Percentiles rank a stretch among this genome's conserved stretches.
phyloP scores from a whole-genome alignment of 495 filamentous ascomycete genomes.

The Hypoxylon intermedium region DNA sequence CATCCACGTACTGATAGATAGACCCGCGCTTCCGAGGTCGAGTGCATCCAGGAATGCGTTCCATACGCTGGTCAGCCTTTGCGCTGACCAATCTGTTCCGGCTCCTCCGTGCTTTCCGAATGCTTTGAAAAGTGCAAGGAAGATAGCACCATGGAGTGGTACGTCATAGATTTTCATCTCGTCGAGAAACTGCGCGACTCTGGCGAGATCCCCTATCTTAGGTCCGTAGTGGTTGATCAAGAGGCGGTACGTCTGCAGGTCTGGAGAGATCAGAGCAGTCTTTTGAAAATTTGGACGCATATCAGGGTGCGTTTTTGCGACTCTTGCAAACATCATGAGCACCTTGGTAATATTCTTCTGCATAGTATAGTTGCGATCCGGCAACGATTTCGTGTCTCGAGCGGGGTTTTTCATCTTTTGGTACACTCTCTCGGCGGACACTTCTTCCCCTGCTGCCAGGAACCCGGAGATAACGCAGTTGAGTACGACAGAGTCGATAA shows the following conservation, averaged over 20 bases:
- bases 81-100: constrained; percentile 69
- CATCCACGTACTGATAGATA: constrained; percentile 59
- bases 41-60: constrained; percentile 51
- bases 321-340: constrained; percentile 59
- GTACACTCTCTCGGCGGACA: constrained; percentile 79
- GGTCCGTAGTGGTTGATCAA: constrained; percentile 64
- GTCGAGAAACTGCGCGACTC: constrained; percentile 62
- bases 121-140: constrained; percentile 73
- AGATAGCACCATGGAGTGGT: constrained; percentile 66
- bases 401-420: constrained; percentile 76
- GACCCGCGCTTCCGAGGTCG: constrained; percentile 43
- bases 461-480: constrained; percentile 85
- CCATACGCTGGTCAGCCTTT: constrained; percentile 61
- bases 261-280: constrained; percentile 63
- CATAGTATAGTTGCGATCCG: constrained; percentile 50
- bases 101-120: constrained; percentile 74
- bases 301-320: constrained; percentile 49
- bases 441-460: constrained; percentile 71
- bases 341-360: constrained; percentile 63
- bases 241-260: constrained; percentile 69
- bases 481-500: constrained; percentile 85
- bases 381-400: constrained; percentile 40
- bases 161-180: constrained; percentile 69
- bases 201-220: constrained; percentile 63
- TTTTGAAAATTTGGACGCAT: constrained; percentile 59